Percentiles rank a stretch among this genome's conserved stretches.
Evolutionary conservation across 2,329 filamentous ascomycete species (phyloP).

Genomic region (Helotiales sp.): DNA sequence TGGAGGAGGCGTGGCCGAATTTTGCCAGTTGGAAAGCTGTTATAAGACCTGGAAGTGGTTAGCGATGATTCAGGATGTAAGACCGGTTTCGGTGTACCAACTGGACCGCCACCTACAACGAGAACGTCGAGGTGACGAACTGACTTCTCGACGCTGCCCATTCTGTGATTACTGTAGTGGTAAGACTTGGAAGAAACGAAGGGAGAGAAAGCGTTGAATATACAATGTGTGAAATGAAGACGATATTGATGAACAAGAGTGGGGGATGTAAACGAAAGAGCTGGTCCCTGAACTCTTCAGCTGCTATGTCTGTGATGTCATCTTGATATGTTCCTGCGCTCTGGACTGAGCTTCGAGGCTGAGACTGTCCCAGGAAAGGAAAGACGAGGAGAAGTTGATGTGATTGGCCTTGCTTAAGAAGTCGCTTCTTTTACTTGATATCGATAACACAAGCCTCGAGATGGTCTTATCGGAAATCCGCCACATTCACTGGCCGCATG

Average conservation of each 20-base stretch:
- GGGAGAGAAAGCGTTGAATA: background rate
- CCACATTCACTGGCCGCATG: background rate
- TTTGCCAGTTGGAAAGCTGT: constrained; percentile 47
- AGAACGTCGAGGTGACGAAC: constrained; percentile 37
- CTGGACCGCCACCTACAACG: constrained; percentile 46
- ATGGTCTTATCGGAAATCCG: constrained; percentile 3
- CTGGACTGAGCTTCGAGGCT: background rate
- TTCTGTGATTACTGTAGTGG: background rate
- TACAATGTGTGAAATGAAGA: no score
- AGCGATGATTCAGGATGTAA: background rate
- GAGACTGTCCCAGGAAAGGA: background rate
- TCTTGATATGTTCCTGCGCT: no score
- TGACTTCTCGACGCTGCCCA: constrained; percentile 23
- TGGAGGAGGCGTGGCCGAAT: constrained; percentile 37
- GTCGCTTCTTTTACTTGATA: constrained; percentile 2
- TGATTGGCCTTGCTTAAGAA: background rate
- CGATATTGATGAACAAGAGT: background rate
- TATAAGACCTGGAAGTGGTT: constrained; percentile 31
- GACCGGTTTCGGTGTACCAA: constrained; percentile 36
- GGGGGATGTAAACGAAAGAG: background rate
- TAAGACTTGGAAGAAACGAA: background rate
- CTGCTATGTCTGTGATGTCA: no score
- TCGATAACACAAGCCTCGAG: background rate
- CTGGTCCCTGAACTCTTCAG: no score
- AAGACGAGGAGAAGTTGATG: background rate